Evolutionary conservation across 2,329 filamentous ascomycete species (phyloP), one percentile per base, ranked within the genome.

Genomic region (Sporothrix curviconia): DNA sequence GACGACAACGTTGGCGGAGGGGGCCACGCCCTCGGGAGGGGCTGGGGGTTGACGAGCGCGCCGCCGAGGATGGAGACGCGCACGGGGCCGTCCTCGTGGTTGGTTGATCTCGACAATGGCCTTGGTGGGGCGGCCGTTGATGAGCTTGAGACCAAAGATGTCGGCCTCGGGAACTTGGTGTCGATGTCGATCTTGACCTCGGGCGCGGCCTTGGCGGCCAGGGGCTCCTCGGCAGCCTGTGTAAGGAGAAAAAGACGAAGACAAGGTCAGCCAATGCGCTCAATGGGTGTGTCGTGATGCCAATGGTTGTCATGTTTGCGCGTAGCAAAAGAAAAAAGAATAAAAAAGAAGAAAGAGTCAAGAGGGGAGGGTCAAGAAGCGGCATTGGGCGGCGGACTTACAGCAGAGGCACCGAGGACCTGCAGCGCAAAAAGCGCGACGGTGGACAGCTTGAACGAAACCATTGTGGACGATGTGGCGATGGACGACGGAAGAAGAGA

Each of bases 111-210:
- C 85, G 66, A 99, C 76, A 55, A 95, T 75, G 36, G 91, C 87
- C 72, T 89, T 84, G 62, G 91, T 96, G 42, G 90, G 84, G 64
- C 87, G 86, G 68, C 91, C 90, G 71, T 99, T 99, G 78, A 97
- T 83, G 65, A 97, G 85, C 82, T 95, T 96, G 66, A 97, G 85
- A 67, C 92, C 94, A 66, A 96, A 94, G 73, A 95, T 86, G 77
- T 95, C 90, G 76, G 85, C 71, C 69, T 86, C 77, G 74, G 82
- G 77, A 84, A 82, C 71, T 77, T 78, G 59, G 86, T 80, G 64
- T 80, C 79, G 65, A 86, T 74, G 56, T 85, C 81, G 71, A 88
- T 84, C 62, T 84, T 82, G 66, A 87, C 71, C 64, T 81, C 75
- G 66, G 77, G 59, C 58, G 65, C 59, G 6, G 49, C 44, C 30